Percentiles rank a stretch among this genome's conserved stretches.
These are phyloP conservation scores for Lentinus brumalis DNA, from an alignment of 768 basidiomycete genomes.

Conservation along the genomic window DNA sequence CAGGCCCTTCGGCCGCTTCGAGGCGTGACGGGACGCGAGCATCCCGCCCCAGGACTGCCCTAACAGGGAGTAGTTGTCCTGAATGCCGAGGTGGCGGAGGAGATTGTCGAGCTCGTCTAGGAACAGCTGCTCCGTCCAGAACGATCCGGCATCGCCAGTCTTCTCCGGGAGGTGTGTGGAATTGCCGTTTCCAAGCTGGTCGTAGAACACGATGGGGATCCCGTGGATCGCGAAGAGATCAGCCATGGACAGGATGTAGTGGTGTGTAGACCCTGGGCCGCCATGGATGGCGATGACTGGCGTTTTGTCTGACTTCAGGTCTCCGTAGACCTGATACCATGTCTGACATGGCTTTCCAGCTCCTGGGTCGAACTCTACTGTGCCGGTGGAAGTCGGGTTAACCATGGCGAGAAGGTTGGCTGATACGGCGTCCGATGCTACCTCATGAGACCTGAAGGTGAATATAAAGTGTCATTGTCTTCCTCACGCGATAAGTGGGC, in stretches of 20 bases:
- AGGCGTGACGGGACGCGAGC: slow-evolving; percentile 45
- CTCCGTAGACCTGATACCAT: slow-evolving; percentile 47
- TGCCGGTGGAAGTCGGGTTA: slow-evolving; percentile 12
- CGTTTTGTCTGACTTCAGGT: slow-evolving; percentile 32
- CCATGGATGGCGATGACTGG: slow-evolving; percentile 51
- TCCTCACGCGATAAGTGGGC: neutral
- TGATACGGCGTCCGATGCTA: no score
- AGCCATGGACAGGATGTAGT: slow-evolving; percentile 42
- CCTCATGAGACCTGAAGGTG: neutral
- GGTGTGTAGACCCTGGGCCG: slow-evolving; percentile 45
- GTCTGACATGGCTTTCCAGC: slow-evolving; percentile 38
- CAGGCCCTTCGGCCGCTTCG: slow-evolving; percentile 41
- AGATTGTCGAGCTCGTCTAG: slow-evolving; percentile 56
- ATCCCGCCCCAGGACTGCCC: slow-evolving; percentile 67
- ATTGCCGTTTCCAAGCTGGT: slow-evolving; percentile 49
- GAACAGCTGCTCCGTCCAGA: slow-evolving; percentile 53
- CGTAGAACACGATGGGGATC: slow-evolving; percentile 51
- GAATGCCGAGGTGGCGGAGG: slow-evolving; percentile 42
- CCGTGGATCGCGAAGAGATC: slow-evolving; percentile 33
- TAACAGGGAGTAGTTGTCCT: slow-evolving; percentile 42
- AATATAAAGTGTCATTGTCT: neutral
- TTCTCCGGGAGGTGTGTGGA: slow-evolving; percentile 47
- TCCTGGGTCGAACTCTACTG: slow-evolving; percentile 15
- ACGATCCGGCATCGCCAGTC: slow-evolving; percentile 26
- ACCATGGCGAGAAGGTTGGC: slow-evolving; percentile 4